phyloP scores from a whole-genome alignment of 495 filamentous ascomycete species.

The Penicillium cataractarum region DNA sequence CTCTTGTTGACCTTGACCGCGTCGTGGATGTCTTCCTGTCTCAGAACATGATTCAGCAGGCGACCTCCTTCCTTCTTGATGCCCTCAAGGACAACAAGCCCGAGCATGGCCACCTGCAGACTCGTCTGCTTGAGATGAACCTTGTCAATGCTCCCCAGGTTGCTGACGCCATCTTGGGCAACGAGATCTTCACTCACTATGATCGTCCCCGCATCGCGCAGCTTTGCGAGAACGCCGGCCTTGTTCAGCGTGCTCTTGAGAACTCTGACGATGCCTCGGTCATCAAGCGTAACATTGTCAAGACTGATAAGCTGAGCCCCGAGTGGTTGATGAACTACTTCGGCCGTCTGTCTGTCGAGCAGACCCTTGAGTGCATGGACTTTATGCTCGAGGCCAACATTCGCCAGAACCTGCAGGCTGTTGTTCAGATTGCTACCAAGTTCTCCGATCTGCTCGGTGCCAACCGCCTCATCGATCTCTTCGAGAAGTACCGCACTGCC shows the following conservation, averaged over 20 bases:
- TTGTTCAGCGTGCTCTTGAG: conserved; percentile 87
- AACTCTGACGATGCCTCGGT: conserved; percentile 87
- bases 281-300: conserved; percentile 89
- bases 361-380: conserved; percentile 90
- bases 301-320: conserved; percentile 76
- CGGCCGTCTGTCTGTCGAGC: conserved; percentile 89
- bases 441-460: conserved; percentile 98
- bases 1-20: conserved; percentile 89
- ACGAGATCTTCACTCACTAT: conserved; percentile 97
- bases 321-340: conserved; percentile 95
- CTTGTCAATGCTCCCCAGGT: conserved; percentile 94
- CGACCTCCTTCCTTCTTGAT: conserved; percentile 94
- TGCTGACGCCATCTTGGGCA: conserved; percentile 94
- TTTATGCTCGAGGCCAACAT: conserved; percentile 97
- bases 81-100: conserved; percentile 91
- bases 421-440: conserved; percentile 94
- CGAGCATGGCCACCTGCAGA: conserved; percentile 92
- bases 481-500: conserved; percentile 95
- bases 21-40: conserved; percentile 97
- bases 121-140: conserved; percentile 97
- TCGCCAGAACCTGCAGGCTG: conserved; percentile 91
- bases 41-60: conserved; percentile 96
- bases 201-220: conserved; percentile 84
- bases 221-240: conserved; percentile 88
- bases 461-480: conserved; percentile 82